Evolutionary conservation across 306 rosid species (phyloP).

Genomic region (Castanea crenata): DNA sequence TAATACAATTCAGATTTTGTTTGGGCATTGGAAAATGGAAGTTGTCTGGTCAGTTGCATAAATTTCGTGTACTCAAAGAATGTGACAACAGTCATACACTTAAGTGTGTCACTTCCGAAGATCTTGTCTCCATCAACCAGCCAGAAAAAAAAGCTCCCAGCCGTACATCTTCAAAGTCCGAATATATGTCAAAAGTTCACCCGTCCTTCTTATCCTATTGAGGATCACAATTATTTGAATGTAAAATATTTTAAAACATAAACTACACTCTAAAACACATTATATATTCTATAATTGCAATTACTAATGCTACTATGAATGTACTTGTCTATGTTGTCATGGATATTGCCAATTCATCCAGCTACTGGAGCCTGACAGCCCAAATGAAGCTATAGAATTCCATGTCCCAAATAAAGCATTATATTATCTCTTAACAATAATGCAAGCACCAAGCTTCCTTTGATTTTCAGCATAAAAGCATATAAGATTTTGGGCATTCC

Average conservation of each 20-base stretch:
- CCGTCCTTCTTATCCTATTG: constrained; percentile 78
- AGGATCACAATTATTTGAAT: constrained; percentile 10
- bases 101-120: constrained; percentile 76
- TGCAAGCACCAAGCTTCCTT: neutral
- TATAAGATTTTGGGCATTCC: neutral
- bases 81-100: constrained; percentile 51
- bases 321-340: neutral
- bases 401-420: neutral
- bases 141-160: constrained; percentile 88
- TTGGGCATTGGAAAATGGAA: constrained; percentile 10
- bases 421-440: neutral
- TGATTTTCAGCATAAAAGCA: neutral
- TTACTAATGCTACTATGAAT: neutral
- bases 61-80: constrained; percentile 9
- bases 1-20: constrained; percentile 12
- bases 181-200: constrained; percentile 79
- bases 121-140: constrained; percentile 95
- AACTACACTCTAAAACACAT: neutral
- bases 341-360: neutral
- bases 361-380: neutral
- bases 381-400: neutral
- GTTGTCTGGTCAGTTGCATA: constrained; percentile 10
- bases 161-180: constrained; percentile 93
- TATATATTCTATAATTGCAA: neutral
- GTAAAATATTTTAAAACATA: neutral